Conservation (phyloP, 257 asterid genomes). For the Nicotiana tabacum region DNA sequence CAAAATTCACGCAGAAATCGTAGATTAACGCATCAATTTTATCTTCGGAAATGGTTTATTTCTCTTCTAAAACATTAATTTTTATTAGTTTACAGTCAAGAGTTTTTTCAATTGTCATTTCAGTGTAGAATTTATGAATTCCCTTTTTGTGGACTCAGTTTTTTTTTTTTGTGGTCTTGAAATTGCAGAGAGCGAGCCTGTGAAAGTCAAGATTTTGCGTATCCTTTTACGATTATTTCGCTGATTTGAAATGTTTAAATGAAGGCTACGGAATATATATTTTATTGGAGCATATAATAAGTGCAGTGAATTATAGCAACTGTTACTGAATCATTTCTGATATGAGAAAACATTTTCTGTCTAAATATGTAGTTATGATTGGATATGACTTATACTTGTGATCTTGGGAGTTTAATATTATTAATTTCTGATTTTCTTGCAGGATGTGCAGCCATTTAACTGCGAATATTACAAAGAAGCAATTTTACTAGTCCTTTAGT, state of each 20-base stretch:
- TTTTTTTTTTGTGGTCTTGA: neutral
- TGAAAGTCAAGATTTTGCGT: constrained; percentile 84
- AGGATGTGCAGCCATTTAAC: too few relatives aligned
- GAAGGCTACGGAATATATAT: neutral
- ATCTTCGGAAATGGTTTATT: neutral
- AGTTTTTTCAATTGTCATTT: neutral
- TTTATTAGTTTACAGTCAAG: neutral
- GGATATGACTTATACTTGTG: too few relatives aligned
- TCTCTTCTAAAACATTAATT: neutral
- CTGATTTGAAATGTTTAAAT: neutral
- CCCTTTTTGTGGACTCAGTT: neutral
- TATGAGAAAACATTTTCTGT: too few relatives aligned
- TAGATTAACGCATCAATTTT: neutral
- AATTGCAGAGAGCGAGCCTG: constrained; percentile 46
- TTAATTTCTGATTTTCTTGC: too few relatives aligned
- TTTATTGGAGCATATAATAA: too few relatives aligned
- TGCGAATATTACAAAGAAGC: too few relatives aligned
- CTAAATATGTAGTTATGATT: too few relatives aligned
- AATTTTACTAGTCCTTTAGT: too few relatives aligned
- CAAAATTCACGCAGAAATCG: neutral
- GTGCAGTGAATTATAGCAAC: too few relatives aligned
- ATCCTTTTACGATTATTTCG: constrained; percentile 35
- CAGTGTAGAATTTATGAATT: neutral
- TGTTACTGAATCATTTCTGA: too few relatives aligned
- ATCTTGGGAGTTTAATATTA: too few relatives aligned